phyloP scores from a whole-genome alignment of 106 monocot species.

The Apostasia shenzhenica region DNA sequence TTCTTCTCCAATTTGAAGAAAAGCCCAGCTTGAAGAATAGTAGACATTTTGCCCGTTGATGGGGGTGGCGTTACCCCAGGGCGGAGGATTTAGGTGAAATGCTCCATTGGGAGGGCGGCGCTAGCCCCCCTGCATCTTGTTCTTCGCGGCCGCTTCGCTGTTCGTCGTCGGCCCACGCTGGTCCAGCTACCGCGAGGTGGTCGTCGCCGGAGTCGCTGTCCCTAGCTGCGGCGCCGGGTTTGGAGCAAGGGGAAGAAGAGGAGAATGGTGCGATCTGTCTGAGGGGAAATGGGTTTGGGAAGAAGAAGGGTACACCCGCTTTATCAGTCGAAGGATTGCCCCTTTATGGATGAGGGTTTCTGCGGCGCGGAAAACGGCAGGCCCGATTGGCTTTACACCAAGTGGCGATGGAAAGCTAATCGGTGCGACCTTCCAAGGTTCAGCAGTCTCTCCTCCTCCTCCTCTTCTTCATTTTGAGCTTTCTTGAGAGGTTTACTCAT shows the following conservation, averaged over 20 bases:
- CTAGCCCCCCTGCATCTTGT: background rate
- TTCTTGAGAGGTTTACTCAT: no score
- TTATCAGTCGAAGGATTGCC: constrained; percentile 47
- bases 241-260: background rate
- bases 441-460: no score
- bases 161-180: background rate
- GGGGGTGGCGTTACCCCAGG: no score
- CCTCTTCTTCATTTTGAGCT: no score
- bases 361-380: constrained; percentile 63
- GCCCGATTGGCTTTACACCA: constrained; percentile 38
- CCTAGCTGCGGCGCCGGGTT: background rate
- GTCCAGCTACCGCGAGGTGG: background rate
- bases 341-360: constrained; percentile 51
- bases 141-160: background rate
- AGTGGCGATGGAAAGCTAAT: constrained; percentile 66
- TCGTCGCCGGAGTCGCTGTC: background rate
- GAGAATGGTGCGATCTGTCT: constrained; percentile 34
- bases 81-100: background rate
- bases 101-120: constrained; percentile 1
- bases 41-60: no score
- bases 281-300: constrained; percentile 67
- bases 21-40: no score
- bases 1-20: no score
- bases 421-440: constrained; percentile 54
- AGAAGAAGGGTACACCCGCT: constrained; percentile 28